A percentile compares a stretch with the other conserved stretches of the same genome.
These are phyloP conservation scores for Gilbertella persicaria DNA, from an alignment of 371 early-diverging fungal genomes.

Conservation along the genomic window DNA sequence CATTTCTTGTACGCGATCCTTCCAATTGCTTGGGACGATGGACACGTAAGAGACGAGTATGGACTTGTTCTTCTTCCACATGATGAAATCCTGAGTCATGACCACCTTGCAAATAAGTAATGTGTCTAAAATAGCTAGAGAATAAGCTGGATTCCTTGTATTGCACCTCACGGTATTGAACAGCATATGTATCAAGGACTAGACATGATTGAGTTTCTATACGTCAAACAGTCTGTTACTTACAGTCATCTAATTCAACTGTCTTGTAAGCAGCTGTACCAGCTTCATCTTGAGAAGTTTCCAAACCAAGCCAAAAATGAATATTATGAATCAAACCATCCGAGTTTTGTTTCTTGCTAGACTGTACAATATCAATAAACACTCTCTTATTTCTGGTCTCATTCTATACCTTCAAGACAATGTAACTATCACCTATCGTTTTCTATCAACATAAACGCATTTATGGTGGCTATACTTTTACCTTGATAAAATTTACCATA, in stretches of 20 bases:
- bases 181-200: constrained; percentile 69
- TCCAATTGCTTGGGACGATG: constrained; percentile 48
- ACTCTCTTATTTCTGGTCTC: neutral
- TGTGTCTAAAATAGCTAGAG: constrained; percentile 63
- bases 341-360: constrained; percentile 63
- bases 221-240: constrained; percentile 20
- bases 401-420: constrained; percentile 67
- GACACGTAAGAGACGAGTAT: constrained; percentile 72
- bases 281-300: constrained; percentile 78
- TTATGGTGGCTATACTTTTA: constrained; percentile 13
- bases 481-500: constrained; percentile 76
- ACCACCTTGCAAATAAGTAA: constrained; percentile 72
- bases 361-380: constrained; percentile 35
- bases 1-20: constrained; percentile 44
- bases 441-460: neutral
- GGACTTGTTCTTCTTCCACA: constrained; percentile 57
- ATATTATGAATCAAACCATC: constrained; percentile 72
- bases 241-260: constrained; percentile 85
- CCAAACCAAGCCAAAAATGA: constrained; percentile 85
- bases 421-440: constrained; percentile 70
- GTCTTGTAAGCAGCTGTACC: constrained; percentile 92
- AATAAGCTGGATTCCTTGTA: constrained; percentile 68
- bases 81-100: constrained; percentile 80
- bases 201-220: too few relatives aligned
- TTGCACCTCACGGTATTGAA: constrained; percentile 83